These are phyloP conservation scores for Speleostelium caveatum DNA, from an alignment of 78 protist species.

Conservation along the genomic window DNA sequence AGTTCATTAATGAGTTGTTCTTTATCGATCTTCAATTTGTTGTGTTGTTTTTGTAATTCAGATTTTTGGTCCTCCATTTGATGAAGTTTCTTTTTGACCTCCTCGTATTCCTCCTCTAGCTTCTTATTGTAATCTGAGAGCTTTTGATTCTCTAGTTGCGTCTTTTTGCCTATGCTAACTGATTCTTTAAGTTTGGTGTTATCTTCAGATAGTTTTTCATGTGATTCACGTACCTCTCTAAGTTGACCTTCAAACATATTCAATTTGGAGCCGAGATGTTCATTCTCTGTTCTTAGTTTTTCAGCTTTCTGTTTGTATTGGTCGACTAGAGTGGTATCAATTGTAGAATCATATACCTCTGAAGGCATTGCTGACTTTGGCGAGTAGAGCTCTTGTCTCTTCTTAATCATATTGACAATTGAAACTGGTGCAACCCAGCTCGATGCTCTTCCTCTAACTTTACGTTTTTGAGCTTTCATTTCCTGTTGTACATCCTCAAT, in stretches of 20 bases:
- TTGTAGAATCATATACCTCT: conserved; percentile 17
- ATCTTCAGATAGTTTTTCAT: conserved; percentile 65
- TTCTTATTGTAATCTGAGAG: conserved; percentile 9
- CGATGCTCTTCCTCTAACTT: conserved; percentile 8
- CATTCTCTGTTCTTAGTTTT: conserved; percentile 18
- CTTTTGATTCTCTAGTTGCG: conserved; percentile 62
- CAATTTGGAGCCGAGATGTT: conserved; percentile 46
- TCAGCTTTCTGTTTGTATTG: conserved; percentile 30
- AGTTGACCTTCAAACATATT: conserved; percentile 65
- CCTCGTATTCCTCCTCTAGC: conserved; percentile 37
- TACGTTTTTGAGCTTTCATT: neutral
- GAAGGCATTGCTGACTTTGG: neutral
- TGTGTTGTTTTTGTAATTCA: neutral
- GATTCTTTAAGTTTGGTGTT: conserved; percentile 65
- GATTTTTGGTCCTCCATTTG: conserved; percentile 8
- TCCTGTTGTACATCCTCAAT: neutral
- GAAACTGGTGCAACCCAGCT: conserved; percentile 74
- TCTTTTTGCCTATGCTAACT: conserved; percentile 43
- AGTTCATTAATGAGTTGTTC: conserved; percentile 5
- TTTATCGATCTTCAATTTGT: conserved; percentile 13
- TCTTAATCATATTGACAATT: conserved; percentile 71
- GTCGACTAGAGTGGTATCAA: conserved; percentile 23
- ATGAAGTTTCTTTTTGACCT: conserved; percentile 5
- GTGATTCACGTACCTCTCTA: conserved; percentile 45
- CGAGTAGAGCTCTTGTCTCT: conserved; percentile 10